These are phyloP conservation scores for Aspergillus proliferans DNA, from an alignment of 2,329 filamentous ascomycete genomes.

Conservation along the genomic window DNA sequence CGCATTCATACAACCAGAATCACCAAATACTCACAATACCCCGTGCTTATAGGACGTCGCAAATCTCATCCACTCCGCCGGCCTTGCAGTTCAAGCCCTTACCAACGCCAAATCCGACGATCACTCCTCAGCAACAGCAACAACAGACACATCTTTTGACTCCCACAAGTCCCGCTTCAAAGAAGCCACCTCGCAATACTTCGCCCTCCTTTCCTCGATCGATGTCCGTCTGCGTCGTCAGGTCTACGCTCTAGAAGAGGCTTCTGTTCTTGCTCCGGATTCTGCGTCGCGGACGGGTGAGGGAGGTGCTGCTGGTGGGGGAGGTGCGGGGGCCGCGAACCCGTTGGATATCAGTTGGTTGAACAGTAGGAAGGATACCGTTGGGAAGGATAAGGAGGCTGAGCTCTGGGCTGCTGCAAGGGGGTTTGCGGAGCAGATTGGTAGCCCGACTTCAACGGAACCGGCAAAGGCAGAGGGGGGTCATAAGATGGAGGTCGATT, in stretches of 20 bases:
- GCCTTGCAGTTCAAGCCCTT: constrained; percentile 58
- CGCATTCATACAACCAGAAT: background rate
- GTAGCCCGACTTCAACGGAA: constrained; percentile 7
- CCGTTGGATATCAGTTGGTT: constrained; percentile 80
- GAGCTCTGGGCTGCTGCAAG: constrained; percentile 66
- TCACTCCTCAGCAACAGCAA: constrained; percentile 20
- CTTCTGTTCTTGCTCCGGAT: constrained; percentile 58
- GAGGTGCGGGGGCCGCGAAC: constrained; percentile 39
- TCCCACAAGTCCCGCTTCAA: constrained; percentile 57
- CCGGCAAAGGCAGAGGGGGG: constrained; percentile 11
- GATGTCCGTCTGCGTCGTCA: constrained; percentile 69
- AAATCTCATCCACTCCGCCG: constrained; percentile 53
- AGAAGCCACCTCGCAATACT: constrained; percentile 54
- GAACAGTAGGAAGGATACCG: constrained; percentile 76
- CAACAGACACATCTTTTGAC: constrained; percentile 40
- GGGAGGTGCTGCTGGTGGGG: constrained; percentile 20
- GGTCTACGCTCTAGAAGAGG: constrained; percentile 75
- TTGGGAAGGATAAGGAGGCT: constrained; percentile 75
- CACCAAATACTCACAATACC: background rate
- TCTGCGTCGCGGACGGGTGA: constrained; percentile 28
- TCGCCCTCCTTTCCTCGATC: constrained; percentile 65
- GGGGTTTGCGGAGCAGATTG: constrained; percentile 46
- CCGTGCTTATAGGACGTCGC: constrained; percentile 40
- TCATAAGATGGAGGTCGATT: constrained; percentile 38
- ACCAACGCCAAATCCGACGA: constrained; percentile 43